Evolutionary conservation across 1,284 basidiomycete genomes (phyloP).

Genomic region (Termitomyces sp.): DNA sequence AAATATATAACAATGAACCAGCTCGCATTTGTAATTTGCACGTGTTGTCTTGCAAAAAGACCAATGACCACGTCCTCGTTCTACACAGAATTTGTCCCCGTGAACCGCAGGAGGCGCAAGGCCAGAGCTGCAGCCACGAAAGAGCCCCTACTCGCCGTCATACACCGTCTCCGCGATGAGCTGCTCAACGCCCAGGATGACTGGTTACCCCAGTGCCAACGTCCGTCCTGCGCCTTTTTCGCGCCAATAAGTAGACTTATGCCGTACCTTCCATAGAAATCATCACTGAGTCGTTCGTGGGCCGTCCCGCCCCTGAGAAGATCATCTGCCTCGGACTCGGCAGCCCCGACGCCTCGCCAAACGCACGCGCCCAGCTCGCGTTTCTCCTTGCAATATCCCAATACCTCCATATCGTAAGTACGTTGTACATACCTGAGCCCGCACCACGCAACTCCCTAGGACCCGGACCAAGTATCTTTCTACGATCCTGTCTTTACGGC

Average conservation of each 20-base stretch:
- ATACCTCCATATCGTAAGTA: conserved; percentile 52
- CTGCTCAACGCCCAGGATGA: conserved; percentile 24
- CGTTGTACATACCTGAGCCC: no score
- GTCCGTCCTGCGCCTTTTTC: conserved; percentile 22
- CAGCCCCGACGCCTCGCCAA: conserved; percentile 54
- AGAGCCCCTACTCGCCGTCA: conserved; percentile 21
- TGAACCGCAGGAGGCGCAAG: conserved; percentile 37
- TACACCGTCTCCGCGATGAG: conserved; percentile 35
- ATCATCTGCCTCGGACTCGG: conserved; percentile 67
- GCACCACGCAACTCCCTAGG: no score
- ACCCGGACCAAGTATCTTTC: conserved; percentile 39
- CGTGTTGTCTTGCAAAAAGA: no score
- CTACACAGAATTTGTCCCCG: conserved; percentile 38
- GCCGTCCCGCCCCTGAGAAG: conserved; percentile 17
- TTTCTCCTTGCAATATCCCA: conserved; percentile 55
- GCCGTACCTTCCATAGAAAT: conserved; percentile 15
- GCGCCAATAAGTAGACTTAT: conserved; percentile 6
- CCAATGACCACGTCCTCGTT: conserved; percentile 10
- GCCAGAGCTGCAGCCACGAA: conserved; percentile 28
- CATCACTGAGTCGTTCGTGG: conserved; percentile 17
- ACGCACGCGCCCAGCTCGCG: conserved; percentile 61
- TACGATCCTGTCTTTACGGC: conserved; percentile 71
- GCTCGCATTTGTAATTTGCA: no score
- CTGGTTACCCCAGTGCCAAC: conserved; percentile 41
- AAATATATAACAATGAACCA: no score